Evolutionary conservation across 768 basidiomycete species (phyloP), one percentile per base, ranked within the genome.

Genomic region (Amanita pallidorosea): DNA sequence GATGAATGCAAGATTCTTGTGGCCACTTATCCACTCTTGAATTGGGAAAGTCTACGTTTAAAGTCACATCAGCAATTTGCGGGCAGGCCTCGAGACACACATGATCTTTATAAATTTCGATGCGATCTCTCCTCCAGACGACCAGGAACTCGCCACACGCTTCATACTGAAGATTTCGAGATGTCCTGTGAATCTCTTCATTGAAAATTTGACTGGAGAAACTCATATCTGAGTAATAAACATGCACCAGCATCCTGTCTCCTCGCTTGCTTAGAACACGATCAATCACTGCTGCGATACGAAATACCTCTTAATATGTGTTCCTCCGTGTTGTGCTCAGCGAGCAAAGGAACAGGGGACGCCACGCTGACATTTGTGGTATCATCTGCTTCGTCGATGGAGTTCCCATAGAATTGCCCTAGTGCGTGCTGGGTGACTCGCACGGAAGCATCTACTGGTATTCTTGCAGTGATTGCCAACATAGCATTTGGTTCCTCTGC

Each of bases 231-330:
- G 80, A 81, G 63, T 85, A 81, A 40, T 76, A 80, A 2, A 87
- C 75, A 51, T 84, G 73, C 25, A 96, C 83, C 5, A 94, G 74
- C 91, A 96, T 94, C 54, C 94, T 77, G 66, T 95, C 94, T 95
- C 61, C 57, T 56, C 55, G 45, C 34, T 55, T 36, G 54, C 63
- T 51, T 22, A 54, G 54, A 34, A 15, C 22, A 38, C n/a, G 11
- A 27, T 53, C 27, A 58, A 45, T 27, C 34, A 49, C 50, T 44
- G 29, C 20, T 34, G 45, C 9, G 53, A 42, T 33, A 41, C 33
- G 51, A 55, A 69, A 54, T 57, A 91, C 91, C 92, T 75, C 85
- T 71, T 68, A 92, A 73, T n/a, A 87, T 64, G 8, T 83, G 70
- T 33, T 83, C 78, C 13, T 74, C 80, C 64, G 67, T 68, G 9